Conservation (phyloP, 2,329 filamentous ascomycete genomes). For the Aspergillus quadrilineatus region DNA sequence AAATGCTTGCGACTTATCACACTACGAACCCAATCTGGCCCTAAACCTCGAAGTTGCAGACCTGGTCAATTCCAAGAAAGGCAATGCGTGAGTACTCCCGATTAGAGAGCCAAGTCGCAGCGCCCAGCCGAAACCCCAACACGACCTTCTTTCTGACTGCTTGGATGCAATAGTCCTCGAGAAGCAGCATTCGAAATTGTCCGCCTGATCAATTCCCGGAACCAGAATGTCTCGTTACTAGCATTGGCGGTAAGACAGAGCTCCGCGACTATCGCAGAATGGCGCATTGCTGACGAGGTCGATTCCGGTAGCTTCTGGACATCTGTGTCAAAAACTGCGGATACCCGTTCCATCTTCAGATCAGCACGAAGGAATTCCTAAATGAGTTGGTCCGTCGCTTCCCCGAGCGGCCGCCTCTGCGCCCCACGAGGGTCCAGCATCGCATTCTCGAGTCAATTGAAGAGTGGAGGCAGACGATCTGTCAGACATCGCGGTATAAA, state of each 20-base stretch:
- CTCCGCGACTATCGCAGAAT: conserved; percentile 10
- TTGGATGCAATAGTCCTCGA: conserved; percentile 61
- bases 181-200: conserved; percentile 94
- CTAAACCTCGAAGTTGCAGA: conserved; percentile 95
- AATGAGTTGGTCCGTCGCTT: conserved; percentile 97
- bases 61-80: conserved; percentile 96
- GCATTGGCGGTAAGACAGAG: conserved; percentile 65
- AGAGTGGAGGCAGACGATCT: conserved; percentile 98
- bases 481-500: conserved; percentile 95
- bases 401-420: conserved; percentile 85
- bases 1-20: conserved; percentile 93
- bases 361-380: conserved; percentile 97
- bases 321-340: conserved; percentile 99
- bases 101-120: not conserved
- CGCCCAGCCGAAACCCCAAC: not conserved
- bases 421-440: conserved; percentile 80
- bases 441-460: conserved; percentile 95
- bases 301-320: conserved; percentile 68
- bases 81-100: conserved; percentile 63
- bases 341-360: conserved; percentile 97
- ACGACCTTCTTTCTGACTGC: conserved; percentile 25
- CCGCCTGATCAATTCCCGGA: conserved; percentile 92
- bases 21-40: conserved; percentile 96
- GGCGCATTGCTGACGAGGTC: conserved; percentile 15
- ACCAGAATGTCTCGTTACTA: conserved; percentile 88